Base-by-base conservation (phyloP, 768 basidiomycete species). In the Boletus vinaceobasis region DNA sequence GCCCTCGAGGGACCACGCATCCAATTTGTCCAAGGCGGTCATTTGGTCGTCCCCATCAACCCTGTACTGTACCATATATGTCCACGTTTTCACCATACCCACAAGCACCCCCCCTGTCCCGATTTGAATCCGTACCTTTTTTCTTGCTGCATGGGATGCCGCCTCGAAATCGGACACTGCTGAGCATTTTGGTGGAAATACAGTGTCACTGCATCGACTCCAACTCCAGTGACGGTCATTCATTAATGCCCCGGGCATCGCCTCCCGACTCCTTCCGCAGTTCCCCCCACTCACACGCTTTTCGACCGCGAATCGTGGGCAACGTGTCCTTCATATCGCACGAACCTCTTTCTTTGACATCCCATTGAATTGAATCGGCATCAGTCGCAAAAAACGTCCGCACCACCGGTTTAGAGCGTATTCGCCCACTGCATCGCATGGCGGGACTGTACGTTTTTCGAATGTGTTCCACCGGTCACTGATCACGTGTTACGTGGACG, bases 211-310 rank as follows among this genome's bases (percentile, higher is more conserved):
- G n/a, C n/a, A 62, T 59, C 48, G 52, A 26, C 48, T 19, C 43
- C 52, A 31, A 53, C 47, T 52, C 56, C 60, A 62, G 57, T 52
- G 50, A 47, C 55, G 44, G 62, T 48, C 52, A 52, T 37, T 40
- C 39, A 26, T 47, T 10, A 21, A 39, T 29, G 19, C 11, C 10
- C 53, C 36, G 26, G n/a, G 32, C 40, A 58, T 53, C 33, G 62
- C 61, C 52, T 33, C 23, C 26, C 29, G n/a, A n/a, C n/a, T n/a
- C n/a, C n/a, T 38, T 43, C 49, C 51, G 38, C 50, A 32, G 49
- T 45, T n/a, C n/a, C 23, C 15, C n/a, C 2, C 27, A 0, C 21
- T 55, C 52, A 9, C 58, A 56, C 55, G 50, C 31, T 21, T 42
- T 38, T 7, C 15, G 13, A 38, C 15, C n/a, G n/a, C n/a, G n/a